Percentiles rank a stretch among this genome's conserved stretches.
These are phyloP conservation scores for Russula abietina DNA, from an alignment of 768 basidiomycete species.

Conservation along the genomic window DNA sequence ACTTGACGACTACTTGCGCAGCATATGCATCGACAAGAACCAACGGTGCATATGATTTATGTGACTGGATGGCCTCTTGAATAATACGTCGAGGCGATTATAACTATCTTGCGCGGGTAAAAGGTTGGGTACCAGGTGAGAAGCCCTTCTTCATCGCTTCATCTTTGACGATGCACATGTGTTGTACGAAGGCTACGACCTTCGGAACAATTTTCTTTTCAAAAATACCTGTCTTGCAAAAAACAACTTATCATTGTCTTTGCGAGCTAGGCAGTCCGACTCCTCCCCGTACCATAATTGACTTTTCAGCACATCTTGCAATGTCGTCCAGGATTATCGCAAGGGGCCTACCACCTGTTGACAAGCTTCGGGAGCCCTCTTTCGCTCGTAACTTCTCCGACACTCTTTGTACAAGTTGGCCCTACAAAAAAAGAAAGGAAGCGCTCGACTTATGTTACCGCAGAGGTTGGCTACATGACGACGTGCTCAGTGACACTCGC, in stretches of 20 bases:
- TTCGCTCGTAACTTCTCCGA: neutral
- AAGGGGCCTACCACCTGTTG: neutral
- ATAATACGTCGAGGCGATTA: no score
- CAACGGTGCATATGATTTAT: fast-evolving
- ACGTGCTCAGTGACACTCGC: neutral
- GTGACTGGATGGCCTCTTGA: neutral
- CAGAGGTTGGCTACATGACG: neutral
- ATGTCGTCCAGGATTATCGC: no score
- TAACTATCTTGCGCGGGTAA: neutral
- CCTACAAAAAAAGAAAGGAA: neutral
- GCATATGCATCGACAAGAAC: neutral
- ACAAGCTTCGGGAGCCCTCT: neutral
- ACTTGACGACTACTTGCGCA: constrained; percentile 11
- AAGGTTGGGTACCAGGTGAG: neutral
- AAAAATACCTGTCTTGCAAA: no score
- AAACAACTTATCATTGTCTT: no score
- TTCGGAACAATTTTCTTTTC: no score
- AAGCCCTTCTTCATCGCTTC: neutral
- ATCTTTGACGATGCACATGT: neutral
- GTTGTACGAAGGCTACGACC: neutral
- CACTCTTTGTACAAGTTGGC: neutral
- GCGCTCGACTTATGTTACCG: neutral
- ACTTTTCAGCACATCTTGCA: no score
- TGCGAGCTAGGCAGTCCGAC: neutral
- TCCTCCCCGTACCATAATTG: fast-evolving